Percentiles rank a stretch among this genome's conserved stretches.
Conservation (phyloP, 108 stramenopile species). For the Cylindrotheca closterium region DNA sequence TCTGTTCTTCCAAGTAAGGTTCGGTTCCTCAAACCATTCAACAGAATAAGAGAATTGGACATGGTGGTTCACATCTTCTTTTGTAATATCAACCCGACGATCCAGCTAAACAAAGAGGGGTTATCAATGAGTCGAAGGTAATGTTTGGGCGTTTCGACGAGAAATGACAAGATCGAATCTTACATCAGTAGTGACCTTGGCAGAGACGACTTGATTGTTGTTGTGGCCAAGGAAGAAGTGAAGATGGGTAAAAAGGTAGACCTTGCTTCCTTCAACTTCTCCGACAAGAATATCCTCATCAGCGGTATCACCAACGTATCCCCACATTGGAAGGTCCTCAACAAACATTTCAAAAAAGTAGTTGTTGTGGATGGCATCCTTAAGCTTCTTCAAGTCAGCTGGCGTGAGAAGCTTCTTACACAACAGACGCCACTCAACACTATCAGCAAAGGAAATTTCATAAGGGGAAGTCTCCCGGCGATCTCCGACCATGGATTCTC, state of each 20-base stretch:
- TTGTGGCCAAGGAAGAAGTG: constrained; percentile 93
- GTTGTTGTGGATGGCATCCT: constrained; percentile 89
- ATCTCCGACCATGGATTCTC: constrained; percentile 94
- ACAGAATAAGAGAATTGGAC: constrained; percentile 95
- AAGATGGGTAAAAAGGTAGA: constrained; percentile 90
- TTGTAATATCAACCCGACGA: constrained; percentile 90
- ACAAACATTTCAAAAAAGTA: constrained; percentile 99
- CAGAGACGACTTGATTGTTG: constrained; percentile 87
- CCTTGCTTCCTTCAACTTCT: constrained; percentile 62
- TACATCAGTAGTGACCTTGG: constrained; percentile 83
- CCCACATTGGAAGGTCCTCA: constrained; percentile 98
- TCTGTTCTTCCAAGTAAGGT: constrained; percentile 79
- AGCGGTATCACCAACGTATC: constrained; percentile 86
- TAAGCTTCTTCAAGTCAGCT: constrained; percentile 66
- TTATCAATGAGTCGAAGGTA: neutral
- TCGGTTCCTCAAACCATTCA: constrained; percentile 80
- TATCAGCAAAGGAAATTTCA: constrained; percentile 83
- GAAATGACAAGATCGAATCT: constrained; percentile 7
- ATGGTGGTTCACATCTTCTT: constrained; percentile 57
- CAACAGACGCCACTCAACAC: constrained; percentile 87
- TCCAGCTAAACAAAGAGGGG: constrained; percentile 40
- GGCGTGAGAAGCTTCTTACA: constrained; percentile 69
- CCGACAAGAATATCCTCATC: constrained; percentile 82
- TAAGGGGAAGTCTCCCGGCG: constrained; percentile 90
- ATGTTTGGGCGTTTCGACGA: neutral